Evolutionary conservation across 1,139 yeast species (phyloP).

Genomic region (Lodderomyces beijingensis): DNA sequence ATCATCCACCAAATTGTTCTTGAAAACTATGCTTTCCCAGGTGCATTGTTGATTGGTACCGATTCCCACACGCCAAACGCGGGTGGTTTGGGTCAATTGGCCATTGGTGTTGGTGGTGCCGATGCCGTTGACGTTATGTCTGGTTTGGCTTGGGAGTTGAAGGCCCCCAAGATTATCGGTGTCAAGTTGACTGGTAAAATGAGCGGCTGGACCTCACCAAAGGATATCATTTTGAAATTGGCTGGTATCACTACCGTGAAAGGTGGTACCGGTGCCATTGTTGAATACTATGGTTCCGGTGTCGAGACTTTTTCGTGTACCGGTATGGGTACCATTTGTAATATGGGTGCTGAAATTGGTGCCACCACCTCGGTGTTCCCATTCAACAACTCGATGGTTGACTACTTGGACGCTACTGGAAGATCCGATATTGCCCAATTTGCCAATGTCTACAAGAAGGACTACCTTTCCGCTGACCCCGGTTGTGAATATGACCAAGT

Average conservation of each 20-base stretch:
- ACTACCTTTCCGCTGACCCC: slow-evolving; percentile 83
- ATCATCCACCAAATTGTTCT: slow-evolving; percentile 96
- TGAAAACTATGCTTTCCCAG: slow-evolving; percentile 98
- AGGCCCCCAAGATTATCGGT: slow-evolving; percentile 97
- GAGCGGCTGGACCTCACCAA: slow-evolving; percentile 98
- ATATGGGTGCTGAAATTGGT: slow-evolving; percentile 99
- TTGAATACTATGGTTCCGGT: slow-evolving; percentile 97
- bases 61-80: slow-evolving; percentile 99
- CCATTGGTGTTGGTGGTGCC: slow-evolving; percentile 99
- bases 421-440: slow-evolving; percentile 81
- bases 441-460: slow-evolving; percentile 70
- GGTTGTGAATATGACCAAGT: slow-evolving; percentile 96
- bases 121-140: slow-evolving; percentile 99
- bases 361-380: slow-evolving; percentile 99
- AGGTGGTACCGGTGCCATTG: slow-evolving; percentile 99
- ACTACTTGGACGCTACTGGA: slow-evolving; percentile 84
- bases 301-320: slow-evolving; percentile 94
- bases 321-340: slow-evolving; percentile 99
- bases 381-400: slow-evolving; percentile 83
- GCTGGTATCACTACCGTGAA: slow-evolving; percentile 97
- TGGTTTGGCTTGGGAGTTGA: slow-evolving; percentile 93
- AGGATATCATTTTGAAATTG: slow-evolving; percentile 90
- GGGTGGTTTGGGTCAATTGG: slow-evolving; percentile 98
- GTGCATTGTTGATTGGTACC: slow-evolving; percentile 95
- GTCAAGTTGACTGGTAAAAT: slow-evolving; percentile 93